Conservation (phyloP, 176 grass and related monocot genomes). For the Urochloa ruziziensis region DNA sequence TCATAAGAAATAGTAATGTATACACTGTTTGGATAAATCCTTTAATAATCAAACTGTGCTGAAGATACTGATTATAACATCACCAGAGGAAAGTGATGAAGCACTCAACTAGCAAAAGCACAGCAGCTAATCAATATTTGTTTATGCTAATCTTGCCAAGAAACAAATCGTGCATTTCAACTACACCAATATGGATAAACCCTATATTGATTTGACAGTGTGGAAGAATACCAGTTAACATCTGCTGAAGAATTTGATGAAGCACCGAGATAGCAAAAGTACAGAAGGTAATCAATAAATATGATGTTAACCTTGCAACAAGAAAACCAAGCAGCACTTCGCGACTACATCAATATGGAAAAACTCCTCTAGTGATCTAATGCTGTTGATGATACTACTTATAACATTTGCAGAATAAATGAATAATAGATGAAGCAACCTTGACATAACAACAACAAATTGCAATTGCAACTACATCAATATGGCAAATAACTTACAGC, state of each 20-base stretch:
- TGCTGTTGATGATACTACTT: neutral
- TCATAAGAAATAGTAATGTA: constrained; percentile 4
- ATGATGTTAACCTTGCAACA: neutral
- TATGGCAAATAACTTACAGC: neutral
- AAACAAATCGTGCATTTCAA: neutral
- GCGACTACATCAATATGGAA: neutral
- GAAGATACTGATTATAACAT: neutral
- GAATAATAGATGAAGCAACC: neutral
- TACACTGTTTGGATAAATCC: neutral
- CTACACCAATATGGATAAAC: neutral
- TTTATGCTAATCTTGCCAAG: neutral
- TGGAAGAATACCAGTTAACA: neutral
- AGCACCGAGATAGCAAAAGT: neutral
- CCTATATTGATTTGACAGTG: neutral
- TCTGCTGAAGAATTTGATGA: neutral
- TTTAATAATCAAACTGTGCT: neutral
- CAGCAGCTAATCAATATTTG: neutral
- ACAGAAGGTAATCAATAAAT: neutral
- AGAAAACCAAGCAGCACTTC: neutral
- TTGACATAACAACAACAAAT: too few species aligned
- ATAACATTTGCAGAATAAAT: neutral
- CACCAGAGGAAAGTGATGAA: neutral
- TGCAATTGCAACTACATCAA: neutral
- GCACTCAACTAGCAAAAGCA: neutral
- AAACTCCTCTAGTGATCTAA: neutral